phyloP scores from a whole-genome alignment of 768 basidiomycete species.

The Auricularia sp. region DNA sequence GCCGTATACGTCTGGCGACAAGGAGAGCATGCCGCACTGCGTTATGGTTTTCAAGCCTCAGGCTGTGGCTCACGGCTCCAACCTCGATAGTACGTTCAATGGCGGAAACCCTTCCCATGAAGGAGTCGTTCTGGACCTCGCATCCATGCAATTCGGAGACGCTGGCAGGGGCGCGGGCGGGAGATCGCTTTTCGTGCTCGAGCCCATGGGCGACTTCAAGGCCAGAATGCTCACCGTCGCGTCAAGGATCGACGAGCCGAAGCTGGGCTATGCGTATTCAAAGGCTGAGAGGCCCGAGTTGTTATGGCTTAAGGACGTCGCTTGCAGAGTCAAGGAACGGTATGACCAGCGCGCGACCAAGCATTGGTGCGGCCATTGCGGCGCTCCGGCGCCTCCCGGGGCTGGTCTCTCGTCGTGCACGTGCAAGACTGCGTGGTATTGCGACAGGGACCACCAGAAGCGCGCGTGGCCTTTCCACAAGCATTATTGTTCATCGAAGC shows the following conservation, averaged over 20 bases:
- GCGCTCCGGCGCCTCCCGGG: neutral
- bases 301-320: constrained; percentile 10
- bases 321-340: constrained; percentile 11
- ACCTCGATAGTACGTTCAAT: neutral
- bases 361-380: constrained; percentile 15
- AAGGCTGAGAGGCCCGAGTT: neutral
- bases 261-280: neutral
- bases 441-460: constrained; percentile 12
- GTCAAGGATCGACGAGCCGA: neutral
- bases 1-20: constrained; percentile 8
- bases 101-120: neutral
- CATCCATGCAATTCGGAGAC: constrained; percentile 17
- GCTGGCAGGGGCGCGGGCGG: constrained; percentile 10
- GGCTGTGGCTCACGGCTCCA: neutral
- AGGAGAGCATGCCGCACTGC: constrained; percentile 10
- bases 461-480: constrained; percentile 15
- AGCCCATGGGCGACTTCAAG: constrained; percentile 8
- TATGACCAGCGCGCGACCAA: constrained; percentile 5
- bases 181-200: constrained; percentile 10
- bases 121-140: constrained; percentile 8
- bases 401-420: constrained; percentile 6
- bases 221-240: neutral
- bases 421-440: constrained; percentile 10
- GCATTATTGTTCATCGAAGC: neutral
- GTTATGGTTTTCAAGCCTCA: constrained; percentile 9